Evolutionary conservation across 495 filamentous ascomycete species (phyloP).

Genomic region (Acidomyces sp.): DNA sequence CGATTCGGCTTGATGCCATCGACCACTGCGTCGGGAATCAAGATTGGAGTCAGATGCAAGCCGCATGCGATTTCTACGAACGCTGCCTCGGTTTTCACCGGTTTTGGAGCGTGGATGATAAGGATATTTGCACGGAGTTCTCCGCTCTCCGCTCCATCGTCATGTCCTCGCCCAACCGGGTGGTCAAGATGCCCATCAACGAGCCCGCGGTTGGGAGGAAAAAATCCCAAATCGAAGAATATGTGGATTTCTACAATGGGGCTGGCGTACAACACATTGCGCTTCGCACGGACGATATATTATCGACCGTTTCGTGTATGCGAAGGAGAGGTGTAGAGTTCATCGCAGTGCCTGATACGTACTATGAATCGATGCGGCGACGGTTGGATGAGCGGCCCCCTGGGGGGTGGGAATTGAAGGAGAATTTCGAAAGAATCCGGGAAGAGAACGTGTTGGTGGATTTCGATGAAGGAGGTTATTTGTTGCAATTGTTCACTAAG

Average conservation of each 20-base stretch:
- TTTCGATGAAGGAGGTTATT: slow-evolving; percentile 78
- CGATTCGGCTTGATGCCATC: slow-evolving; percentile 51
- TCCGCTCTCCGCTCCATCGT: slow-evolving; percentile 73
- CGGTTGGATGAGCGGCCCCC: slow-evolving; percentile 43
- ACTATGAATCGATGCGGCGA: slow-evolving; percentile 63
- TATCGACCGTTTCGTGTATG: slow-evolving; percentile 57
- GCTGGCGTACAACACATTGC: slow-evolving; percentile 82
- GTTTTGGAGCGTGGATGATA: slow-evolving; percentile 90
- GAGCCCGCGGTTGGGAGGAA: slow-evolving; percentile 79
- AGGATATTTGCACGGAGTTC: slow-evolving; percentile 76
- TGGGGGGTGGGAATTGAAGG: slow-evolving; percentile 40
- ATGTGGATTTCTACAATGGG: slow-evolving; percentile 73
- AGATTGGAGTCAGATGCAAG: slow-evolving; percentile 76
- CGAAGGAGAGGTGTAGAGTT: slow-evolving; percentile 74
- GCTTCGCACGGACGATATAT: slow-evolving; percentile 65
- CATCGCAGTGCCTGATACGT: slow-evolving; percentile 68
- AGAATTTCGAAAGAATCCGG: slow-evolving; percentile 63
- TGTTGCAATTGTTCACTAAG: slow-evolving; percentile 55
- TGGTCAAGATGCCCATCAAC: slow-evolving; percentile 95
- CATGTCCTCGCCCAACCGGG: slow-evolving; percentile 69
- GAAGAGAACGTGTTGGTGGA: slow-evolving; percentile 72
- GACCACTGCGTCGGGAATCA: slow-evolving; percentile 95
- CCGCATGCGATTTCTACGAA: slow-evolving; percentile 71
- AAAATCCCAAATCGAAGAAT: slow-evolving; percentile 86
- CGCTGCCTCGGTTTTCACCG: slow-evolving; percentile 79